A percentile compares a stretch with the other conserved stretches of the same genome.
Conservation (phyloP, 192 early-diverging fungal species). For the Linnemannia exigua region DNA sequence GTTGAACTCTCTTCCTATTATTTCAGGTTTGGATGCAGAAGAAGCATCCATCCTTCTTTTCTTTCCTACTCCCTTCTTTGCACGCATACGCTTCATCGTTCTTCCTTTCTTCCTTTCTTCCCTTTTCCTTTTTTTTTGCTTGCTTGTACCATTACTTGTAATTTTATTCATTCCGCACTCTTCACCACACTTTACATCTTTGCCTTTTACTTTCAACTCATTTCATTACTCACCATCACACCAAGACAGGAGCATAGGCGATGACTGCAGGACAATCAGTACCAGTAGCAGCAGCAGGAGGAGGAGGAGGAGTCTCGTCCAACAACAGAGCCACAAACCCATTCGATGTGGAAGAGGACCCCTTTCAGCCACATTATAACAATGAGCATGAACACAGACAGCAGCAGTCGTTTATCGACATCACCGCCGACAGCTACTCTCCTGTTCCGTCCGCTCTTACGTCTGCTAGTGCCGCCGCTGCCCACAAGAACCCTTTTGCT, state of each 20-base stretch:
- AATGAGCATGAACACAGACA: neutral
- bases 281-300: neutral
- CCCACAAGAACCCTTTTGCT: slow-evolving; percentile 22
- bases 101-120: neutral
- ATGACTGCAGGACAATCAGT: neutral
- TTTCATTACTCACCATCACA: slow-evolving; percentile 1
- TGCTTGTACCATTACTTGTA: neutral
- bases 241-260: neutral
- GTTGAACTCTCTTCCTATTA: neutral
- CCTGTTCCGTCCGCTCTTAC: neutral
- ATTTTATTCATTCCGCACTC: neutral
- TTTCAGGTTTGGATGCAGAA: slow-evolving; percentile 6
- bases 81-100: slow-evolving; percentile 2
- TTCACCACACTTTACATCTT: neutral
- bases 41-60: neutral
- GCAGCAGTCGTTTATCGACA: slow-evolving; percentile 40
- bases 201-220: neutral
- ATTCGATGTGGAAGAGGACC: neutral
- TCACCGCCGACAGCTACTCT: slow-evolving; percentile 27
- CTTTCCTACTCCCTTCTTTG: neutral
- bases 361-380: neutral
- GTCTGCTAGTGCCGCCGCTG: neutral
- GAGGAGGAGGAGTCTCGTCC: neutral
- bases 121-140: too few species aligned
- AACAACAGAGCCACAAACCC: neutral